These are phyloP conservation scores for Earliella scabrosa DNA, from an alignment of 1,284 basidiomycete species.

Conservation along the genomic window DNA sequence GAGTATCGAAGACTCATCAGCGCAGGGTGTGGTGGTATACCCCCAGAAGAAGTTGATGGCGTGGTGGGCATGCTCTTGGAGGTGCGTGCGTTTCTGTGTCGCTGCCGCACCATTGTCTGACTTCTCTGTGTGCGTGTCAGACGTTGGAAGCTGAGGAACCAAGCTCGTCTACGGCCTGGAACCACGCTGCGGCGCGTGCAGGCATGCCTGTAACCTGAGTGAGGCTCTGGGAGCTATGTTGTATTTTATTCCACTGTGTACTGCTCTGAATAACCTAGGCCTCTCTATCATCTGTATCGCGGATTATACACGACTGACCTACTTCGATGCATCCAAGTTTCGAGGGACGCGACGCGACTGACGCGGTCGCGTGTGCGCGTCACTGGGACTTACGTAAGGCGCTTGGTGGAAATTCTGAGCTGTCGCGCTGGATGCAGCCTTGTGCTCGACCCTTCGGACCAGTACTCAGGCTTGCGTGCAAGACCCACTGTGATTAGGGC, in stretches of 20 bases:
- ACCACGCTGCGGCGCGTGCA: slow-evolving; percentile 26
- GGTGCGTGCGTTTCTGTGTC: slow-evolving; percentile 47
- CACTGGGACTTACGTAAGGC: slow-evolving; percentile 13
- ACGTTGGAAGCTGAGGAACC: slow-evolving; percentile 70
- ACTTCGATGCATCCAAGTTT: neutral
- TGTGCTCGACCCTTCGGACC: too few species aligned
- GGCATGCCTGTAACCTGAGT: slow-evolving; percentile 18
- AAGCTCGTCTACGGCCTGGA: slow-evolving; percentile 53
- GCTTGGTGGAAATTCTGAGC: slow-evolving; percentile 20
- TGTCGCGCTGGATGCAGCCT: slow-evolving; percentile 8
- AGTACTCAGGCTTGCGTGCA: slow-evolving; percentile 9
- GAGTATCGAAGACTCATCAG: slow-evolving; percentile 88
- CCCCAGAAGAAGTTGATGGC: slow-evolving; percentile 82
- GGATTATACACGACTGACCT: neutral
- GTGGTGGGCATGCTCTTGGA: slow-evolving; percentile 84
- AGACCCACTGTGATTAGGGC: neutral
- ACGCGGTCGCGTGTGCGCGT: slow-evolving; percentile 25
- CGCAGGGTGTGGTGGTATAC: slow-evolving; percentile 88
- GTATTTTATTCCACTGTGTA: slow-evolving; percentile 23
- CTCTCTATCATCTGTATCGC: slow-evolving; percentile 17
- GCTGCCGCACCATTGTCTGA: neutral
- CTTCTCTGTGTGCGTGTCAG: slow-evolving; percentile 41
- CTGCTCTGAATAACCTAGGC: slow-evolving; percentile 16
- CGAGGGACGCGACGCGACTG: neutral
- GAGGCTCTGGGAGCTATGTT: slow-evolving; percentile 11